These are phyloP conservation scores for Cylindrotheca closterium DNA, from an alignment of 108 stramenopile genomes.

Conservation along the genomic window DNA sequence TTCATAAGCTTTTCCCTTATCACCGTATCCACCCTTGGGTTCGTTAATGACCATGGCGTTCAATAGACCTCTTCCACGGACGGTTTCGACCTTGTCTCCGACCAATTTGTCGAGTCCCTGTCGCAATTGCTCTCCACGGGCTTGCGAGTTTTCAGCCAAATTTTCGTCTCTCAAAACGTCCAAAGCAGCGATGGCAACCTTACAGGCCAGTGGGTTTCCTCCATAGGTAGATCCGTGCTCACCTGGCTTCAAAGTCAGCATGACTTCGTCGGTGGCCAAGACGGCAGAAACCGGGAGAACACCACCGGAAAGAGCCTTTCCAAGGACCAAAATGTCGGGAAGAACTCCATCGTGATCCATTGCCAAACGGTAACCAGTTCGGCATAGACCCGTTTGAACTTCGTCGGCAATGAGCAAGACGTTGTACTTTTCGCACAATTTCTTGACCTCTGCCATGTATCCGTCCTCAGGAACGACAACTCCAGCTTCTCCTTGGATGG, in stretches of 20 bases:
- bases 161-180: conserved; percentile 95
- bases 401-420: conserved; percentile 98
- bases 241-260: conserved; percentile 96
- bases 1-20: conserved; percentile 90
- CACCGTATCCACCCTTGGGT: conserved; percentile 82
- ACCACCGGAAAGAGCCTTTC: conserved; percentile 97
- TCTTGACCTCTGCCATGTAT: conserved; percentile 89
- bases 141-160: conserved; percentile 79
- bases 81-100: conserved; percentile 57
- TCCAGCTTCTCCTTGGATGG: conserved; percentile 99
- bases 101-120: conserved; percentile 65
- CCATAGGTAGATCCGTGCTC: conserved; percentile 99
- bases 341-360: conserved; percentile 89
- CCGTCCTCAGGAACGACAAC: conserved; percentile 97
- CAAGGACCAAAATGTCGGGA: conserved; percentile 96
- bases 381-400: conserved; percentile 98
- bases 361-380: conserved; percentile 92
- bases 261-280: conserved; percentile 93
- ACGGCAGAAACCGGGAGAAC: conserved; percentile 97
- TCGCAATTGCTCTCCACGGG: conserved; percentile 89
- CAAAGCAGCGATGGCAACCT: conserved; percentile 95
- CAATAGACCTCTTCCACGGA: conserved; percentile 94
- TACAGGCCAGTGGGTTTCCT: conserved; percentile 98
- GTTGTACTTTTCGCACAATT: conserved; percentile 92
- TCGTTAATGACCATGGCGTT: conserved; percentile 97